These are phyloP conservation scores for Penicillium paradoxum DNA, from an alignment of 495 filamentous ascomycete genomes.

Conservation along the genomic window DNA sequence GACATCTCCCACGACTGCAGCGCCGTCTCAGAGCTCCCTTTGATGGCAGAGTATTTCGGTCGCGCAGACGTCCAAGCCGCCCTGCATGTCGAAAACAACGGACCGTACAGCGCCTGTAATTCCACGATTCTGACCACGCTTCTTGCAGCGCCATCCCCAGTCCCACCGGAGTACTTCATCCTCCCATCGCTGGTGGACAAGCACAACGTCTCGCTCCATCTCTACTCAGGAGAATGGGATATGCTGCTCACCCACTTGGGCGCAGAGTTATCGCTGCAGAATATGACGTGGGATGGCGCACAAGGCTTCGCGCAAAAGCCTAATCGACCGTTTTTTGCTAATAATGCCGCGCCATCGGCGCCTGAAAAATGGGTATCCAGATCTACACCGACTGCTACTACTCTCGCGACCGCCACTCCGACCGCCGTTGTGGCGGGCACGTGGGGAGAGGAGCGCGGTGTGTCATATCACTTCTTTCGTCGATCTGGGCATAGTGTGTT, in stretches of 20 bases:
- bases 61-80: conserved; percentile 32
- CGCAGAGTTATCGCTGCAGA: conserved; percentile 35
- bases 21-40: conserved; percentile 17
- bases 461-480: conserved; percentile 35
- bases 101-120: conserved; percentile 30
- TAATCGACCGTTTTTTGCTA: conserved; percentile 15
- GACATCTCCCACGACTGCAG: conserved; percentile 34
- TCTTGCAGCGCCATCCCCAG: conserved; percentile 11
- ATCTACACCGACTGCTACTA: background rate
- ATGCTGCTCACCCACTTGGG: conserved; percentile 40
- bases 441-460: conserved; percentile 29
- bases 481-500: conserved; percentile 35
- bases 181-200: conserved; percentile 30
- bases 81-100: conserved; percentile 26
- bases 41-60: conserved; percentile 32
- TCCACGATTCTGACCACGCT: conserved; percentile 24
- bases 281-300: conserved; percentile 35
- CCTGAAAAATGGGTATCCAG: background rate
- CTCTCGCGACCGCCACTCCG: background rate
- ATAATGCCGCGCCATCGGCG: conserved; percentile 20
- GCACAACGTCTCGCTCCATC: conserved; percentile 33
- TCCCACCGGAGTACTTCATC: conserved; percentile 29
- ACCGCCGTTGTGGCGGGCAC: conserved; percentile 16
- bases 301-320: conserved; percentile 28
- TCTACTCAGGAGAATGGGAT: conserved; percentile 40